phyloP scores from a whole-genome alignment of 1,139 yeast genomes.

The Wickerhamiella pararugosa region DNA sequence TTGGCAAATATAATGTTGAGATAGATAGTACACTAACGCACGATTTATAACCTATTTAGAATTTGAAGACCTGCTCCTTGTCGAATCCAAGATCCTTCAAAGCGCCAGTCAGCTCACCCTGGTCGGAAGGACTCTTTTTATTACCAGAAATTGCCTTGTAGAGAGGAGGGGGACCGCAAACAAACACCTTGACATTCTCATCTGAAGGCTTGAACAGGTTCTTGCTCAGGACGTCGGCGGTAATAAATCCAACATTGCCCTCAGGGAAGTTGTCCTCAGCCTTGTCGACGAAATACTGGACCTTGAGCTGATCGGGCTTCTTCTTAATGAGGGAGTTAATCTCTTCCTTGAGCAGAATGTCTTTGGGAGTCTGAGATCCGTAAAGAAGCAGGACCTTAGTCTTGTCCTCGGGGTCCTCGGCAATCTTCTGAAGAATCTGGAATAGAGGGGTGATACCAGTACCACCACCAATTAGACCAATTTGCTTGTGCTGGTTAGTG shows the following conservation, averaged over 20 bases:
- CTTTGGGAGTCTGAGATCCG: constrained; percentile 63
- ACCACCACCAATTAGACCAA: constrained; percentile 90
- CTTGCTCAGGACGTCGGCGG: constrained; percentile 46
- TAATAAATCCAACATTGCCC: constrained; percentile 50
- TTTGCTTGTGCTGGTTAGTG: constrained; percentile 58
- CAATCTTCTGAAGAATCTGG: constrained; percentile 43
- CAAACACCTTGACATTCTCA: constrained; percentile 40
- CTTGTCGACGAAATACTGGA: constrained; percentile 70
- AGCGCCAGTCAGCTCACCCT: constrained; percentile 85
- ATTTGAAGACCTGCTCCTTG: constrained; percentile 82
- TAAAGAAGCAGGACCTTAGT: constrained; percentile 70
- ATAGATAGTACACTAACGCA: too few relatives aligned
- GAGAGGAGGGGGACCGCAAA: constrained; percentile 86
- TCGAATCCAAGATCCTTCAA: constrained; percentile 78
- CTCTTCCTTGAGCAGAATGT: constrained; percentile 64
- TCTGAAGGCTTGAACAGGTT: constrained; percentile 36
- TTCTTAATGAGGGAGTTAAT: constrained; percentile 43
- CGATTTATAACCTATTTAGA: constrained; percentile 28
- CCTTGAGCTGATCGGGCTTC: constrained; percentile 60
- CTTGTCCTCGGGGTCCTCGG: constrained; percentile 60
- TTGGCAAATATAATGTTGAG: too few relatives aligned
- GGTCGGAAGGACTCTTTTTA: constrained; percentile 78
- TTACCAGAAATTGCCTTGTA: constrained; percentile 74
- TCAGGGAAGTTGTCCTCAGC: constrained; percentile 37
- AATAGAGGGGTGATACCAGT: constrained; percentile 91